A percentile compares a stretch with the other conserved stretches of the same genome.
These are phyloP conservation scores for Metahyphopichia silvanorum DNA, from an alignment of 805 yeast genomes.

Conservation along the genomic window DNA sequence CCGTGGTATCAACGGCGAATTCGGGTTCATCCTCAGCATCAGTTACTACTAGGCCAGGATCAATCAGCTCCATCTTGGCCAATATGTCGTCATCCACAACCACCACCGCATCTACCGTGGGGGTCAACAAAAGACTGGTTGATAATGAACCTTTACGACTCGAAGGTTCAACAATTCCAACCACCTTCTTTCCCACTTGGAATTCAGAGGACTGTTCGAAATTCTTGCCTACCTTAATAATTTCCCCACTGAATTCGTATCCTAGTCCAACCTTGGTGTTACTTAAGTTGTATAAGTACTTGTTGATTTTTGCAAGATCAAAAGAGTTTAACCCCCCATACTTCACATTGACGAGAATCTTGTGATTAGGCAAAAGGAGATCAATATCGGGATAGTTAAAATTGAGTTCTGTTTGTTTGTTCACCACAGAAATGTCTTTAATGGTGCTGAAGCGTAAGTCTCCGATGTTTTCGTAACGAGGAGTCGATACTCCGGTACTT, in stretches of 20 bases:
- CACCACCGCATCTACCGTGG: constrained; percentile 41
- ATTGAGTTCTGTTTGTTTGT: constrained; percentile 44
- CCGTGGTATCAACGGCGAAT: constrained; percentile 12
- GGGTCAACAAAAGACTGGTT: constrained; percentile 53
- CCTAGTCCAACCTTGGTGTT: constrained; percentile 63
- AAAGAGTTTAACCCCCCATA: constrained; percentile 64
- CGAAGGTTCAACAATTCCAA: constrained; percentile 55
- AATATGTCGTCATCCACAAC: constrained; percentile 22
- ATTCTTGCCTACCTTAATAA: constrained; percentile 54
- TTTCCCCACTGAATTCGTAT: constrained; percentile 63
- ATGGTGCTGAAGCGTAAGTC: constrained; percentile 51
- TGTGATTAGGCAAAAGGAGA: constrained; percentile 45
- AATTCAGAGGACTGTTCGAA: constrained; percentile 23
- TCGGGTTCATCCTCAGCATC: constrained; percentile 5
- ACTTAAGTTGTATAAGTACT: constrained; percentile 49
- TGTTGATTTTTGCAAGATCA: constrained; percentile 59
- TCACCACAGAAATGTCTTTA: constrained; percentile 44
- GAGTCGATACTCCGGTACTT: too few relatives aligned
- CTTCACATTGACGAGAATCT: constrained; percentile 55
- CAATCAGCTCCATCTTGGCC: constrained; percentile 15
- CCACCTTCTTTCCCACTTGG: constrained; percentile 59
- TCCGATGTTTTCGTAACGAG: constrained; percentile 20
- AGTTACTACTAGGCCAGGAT: constrained; percentile 16
- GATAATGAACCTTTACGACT: constrained; percentile 56
- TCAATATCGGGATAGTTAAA: constrained; percentile 51